Percentiles rank a stretch among this genome's conserved stretches.
phyloP scores from a whole-genome alignment of 192 early-diverging fungal species.

The Paraglomus brasilianum region DNA sequence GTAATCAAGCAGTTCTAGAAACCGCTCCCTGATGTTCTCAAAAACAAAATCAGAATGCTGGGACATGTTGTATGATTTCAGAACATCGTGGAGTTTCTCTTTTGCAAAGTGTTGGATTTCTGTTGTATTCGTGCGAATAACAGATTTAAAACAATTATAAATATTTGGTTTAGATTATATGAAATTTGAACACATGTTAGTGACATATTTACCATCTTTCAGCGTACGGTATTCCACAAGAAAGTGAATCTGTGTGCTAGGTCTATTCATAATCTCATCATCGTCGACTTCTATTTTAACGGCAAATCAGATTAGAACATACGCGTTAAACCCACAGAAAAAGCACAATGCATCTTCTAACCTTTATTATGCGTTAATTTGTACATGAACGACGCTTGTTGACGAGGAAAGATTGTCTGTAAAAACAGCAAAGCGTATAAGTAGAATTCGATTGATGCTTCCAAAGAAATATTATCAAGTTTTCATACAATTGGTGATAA shows the following conservation, averaged over 20 bases:
- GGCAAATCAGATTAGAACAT: background rate
- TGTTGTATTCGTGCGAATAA: conserved; percentile 24
- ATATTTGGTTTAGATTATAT: no score
- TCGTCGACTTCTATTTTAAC: conserved; percentile 11
- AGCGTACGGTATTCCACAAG: conserved; percentile 49
- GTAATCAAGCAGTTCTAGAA: conserved; percentile 55
- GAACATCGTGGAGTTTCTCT: conserved; percentile 39
- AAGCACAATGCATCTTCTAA: conserved; percentile 2
- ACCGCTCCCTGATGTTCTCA: conserved; percentile 46
- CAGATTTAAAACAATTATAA: background rate
- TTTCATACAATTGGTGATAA: conserved; percentile 31
- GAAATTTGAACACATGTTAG: background rate
- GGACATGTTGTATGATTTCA: conserved; percentile 44
- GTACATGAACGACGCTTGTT: conserved; percentile 56
- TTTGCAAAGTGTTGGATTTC: conserved; percentile 52
- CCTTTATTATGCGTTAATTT: conserved; percentile 49
- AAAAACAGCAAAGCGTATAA: background rate
- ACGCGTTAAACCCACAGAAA: background rate
- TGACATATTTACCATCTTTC: conserved; percentile 43
- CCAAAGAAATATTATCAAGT: background rate
- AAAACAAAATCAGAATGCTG: conserved; percentile 50
- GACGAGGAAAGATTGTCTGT: conserved; percentile 55
- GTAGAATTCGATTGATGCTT: background rate
- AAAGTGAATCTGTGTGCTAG: conserved; percentile 49
- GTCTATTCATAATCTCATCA: background rate